Evolutionary conservation across 108 stramenopile genomes (phyloP).

Genomic region (Nitzschia palea): DNA sequence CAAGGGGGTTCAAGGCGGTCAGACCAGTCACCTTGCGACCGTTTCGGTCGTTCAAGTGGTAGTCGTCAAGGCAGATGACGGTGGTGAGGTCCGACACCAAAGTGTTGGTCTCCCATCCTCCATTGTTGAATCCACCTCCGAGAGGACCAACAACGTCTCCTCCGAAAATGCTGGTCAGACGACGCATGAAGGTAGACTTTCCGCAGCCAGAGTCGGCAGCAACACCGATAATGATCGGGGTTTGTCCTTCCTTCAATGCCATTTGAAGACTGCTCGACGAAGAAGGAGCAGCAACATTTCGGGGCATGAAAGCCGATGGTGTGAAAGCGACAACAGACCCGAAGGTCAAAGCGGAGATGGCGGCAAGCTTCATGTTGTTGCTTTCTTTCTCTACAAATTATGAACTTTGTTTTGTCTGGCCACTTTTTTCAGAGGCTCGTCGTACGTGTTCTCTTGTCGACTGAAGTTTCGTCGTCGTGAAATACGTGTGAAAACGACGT

Average conservation of each 20-base stretch:
- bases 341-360: conserved; percentile 16
- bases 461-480: not conserved
- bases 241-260: conserved; percentile 71
- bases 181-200: conserved; percentile 98
- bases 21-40: conserved; percentile 93
- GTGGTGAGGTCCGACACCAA: conserved; percentile 96
- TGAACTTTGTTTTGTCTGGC: not conserved
- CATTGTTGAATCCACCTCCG: conserved; percentile 83
- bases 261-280: conserved; percentile 60
- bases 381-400: not conserved
- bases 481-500: not conserved
- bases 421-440: not conserved
- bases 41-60: conserved; percentile 95
- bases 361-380: conserved; percentile 50
- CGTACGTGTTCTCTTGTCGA: not conserved
- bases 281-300: conserved; percentile 12
- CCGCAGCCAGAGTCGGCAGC: conserved; percentile 98
- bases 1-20: conserved; percentile 90
- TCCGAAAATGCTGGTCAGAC: conserved; percentile 96
- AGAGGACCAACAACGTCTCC: conserved; percentile 93
- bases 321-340: conserved; percentile 54
- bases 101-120: conserved; percentile 99
- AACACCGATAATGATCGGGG: conserved; percentile 93
- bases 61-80: conserved; percentile 98
- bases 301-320: conserved; percentile 60